Evolutionary conservation across 176 grass and related monocot species (phyloP).

Genomic region (Pharus latifolius): DNA sequence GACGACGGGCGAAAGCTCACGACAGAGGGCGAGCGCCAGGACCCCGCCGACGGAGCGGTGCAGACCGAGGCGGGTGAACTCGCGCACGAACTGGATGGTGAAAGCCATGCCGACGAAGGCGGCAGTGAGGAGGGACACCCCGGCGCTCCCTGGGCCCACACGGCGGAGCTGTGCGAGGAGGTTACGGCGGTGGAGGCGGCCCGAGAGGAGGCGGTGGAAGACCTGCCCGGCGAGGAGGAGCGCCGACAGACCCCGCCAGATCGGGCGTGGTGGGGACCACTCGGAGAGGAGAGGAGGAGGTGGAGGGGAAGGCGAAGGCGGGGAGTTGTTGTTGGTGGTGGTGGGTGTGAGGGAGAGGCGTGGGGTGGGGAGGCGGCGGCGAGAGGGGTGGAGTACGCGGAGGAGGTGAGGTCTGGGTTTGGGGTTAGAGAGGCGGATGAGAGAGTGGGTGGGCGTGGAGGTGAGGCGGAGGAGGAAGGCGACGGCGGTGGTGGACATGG

Average conservation of each 20-base stretch:
- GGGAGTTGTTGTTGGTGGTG: conserved; percentile 33
- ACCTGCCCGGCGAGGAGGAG: conserved; percentile 84
- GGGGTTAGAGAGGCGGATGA: background rate
- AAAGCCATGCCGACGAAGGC: conserved; percentile 98
- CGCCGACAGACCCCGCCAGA: conserved; percentile 85
- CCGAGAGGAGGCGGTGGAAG: conserved; percentile 57
- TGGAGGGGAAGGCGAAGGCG: conserved; percentile 4
- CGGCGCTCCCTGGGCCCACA: conserved; percentile 66
- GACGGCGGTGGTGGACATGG: conserved; percentile 13
- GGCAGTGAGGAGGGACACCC: conserved; percentile 87
- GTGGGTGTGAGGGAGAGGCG: conserved; percentile 26
- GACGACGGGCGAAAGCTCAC: conserved; percentile 89
- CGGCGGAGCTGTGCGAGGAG: conserved; percentile 81
- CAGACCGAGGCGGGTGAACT: conserved; percentile 95
- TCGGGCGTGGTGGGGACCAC: conserved; percentile 60
- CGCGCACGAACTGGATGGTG: conserved; percentile 99
- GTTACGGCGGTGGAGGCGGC: conserved; percentile 78
- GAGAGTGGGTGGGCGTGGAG: background rate
- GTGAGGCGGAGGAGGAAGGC: conserved; percentile 26
- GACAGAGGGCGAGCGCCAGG: conserved; percentile 76
- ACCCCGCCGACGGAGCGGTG: conserved; percentile 94
- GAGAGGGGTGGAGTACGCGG: conserved; percentile 11
- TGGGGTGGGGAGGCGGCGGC: conserved; percentile 6
- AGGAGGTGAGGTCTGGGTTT: background rate
- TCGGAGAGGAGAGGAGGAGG: conserved; percentile 15